Evolutionary conservation across 2,329 filamentous ascomycete species (phyloP).

Genomic region (Boeremia exigua): DNA sequence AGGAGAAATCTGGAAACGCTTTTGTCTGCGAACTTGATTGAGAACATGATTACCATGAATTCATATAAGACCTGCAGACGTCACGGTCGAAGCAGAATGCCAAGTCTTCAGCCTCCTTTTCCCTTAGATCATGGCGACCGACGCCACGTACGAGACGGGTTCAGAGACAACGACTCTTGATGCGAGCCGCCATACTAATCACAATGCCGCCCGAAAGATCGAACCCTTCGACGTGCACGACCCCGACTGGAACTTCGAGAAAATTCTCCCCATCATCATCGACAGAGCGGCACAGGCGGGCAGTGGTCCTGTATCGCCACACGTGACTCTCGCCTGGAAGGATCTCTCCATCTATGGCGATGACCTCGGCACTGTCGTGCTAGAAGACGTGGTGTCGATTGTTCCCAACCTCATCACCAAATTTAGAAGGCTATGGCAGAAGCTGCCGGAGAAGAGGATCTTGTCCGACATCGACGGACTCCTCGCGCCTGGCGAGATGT

Average conservation of each 20-base stretch:
- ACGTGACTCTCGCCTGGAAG: background rate
- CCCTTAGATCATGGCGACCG: background rate
- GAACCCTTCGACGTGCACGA: background rate
- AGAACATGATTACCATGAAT: background rate
- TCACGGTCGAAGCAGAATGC: background rate
- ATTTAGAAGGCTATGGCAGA: background rate
- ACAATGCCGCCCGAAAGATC: background rate
- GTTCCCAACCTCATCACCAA: background rate
- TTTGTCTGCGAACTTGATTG: background rate
- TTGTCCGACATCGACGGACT: slow-evolving; percentile 68
- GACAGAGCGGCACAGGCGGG: background rate
- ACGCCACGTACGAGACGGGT: background rate
- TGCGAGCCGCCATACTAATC: background rate
- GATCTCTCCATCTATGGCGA: background rate
- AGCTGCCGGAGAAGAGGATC: slow-evolving; percentile 48
- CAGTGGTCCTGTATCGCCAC: background rate
- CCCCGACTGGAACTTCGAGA: background rate
- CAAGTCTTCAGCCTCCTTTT: background rate
- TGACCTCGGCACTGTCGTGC: background rate
- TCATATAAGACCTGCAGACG: background rate
- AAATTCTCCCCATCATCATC: background rate
- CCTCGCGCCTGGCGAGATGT: background rate
- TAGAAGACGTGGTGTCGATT: background rate
- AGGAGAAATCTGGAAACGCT: background rate
- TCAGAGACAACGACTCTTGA: background rate